Percentiles rank a stretch among this genome's conserved stretches.
phyloP scores from a whole-genome alignment of 139 green algal genomes.

The Micromonas commoda region DNA sequence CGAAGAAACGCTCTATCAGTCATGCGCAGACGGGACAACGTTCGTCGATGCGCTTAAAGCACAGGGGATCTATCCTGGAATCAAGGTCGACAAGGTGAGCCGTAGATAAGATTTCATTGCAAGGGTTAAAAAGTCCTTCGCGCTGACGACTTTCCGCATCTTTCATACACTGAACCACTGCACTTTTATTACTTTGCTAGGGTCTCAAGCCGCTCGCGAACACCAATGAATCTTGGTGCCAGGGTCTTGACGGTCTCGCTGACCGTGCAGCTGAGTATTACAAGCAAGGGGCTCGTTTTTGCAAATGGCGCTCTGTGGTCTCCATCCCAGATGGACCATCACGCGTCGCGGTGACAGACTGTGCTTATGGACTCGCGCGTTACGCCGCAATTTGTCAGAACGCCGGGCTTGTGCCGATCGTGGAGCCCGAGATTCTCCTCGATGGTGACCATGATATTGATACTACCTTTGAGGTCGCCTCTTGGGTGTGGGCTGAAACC shows the following conservation, averaged over 20 bases:
- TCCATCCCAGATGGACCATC: slow-evolving; percentile 77
- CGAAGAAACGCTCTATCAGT: slow-evolving; percentile 99
- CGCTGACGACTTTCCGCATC: neutral
- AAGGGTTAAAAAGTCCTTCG: neutral
- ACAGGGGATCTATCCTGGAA: slow-evolving; percentile 70
- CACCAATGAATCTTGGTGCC: slow-evolving; percentile 92
- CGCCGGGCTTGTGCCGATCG: slow-evolving; percentile 90
- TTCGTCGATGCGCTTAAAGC: slow-evolving; percentile 81
- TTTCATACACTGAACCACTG: slow-evolving; percentile 16
- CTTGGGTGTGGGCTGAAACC: slow-evolving; percentile 92
- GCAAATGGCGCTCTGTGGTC: slow-evolving; percentile 93
- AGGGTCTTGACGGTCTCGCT: slow-evolving; percentile 91
- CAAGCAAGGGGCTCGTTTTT: slow-evolving; percentile 93
- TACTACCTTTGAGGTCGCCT: slow-evolving; percentile 54
- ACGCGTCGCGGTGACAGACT: slow-evolving; percentile 75
- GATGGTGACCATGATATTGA: slow-evolving; percentile 88
- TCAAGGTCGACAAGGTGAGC: slow-evolving; percentile 92
- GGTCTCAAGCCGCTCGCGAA: slow-evolving; percentile 86
- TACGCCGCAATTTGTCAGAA: slow-evolving; percentile 94
- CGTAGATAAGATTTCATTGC: too few relatives aligned
- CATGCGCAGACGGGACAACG: slow-evolving; percentile 62
- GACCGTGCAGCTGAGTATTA: slow-evolving; percentile 92
- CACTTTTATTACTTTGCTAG: slow-evolving; percentile 57
- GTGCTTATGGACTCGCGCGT: slow-evolving; percentile 92
- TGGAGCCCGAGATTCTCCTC: slow-evolving; percentile 97